phyloP scores from a whole-genome alignment of 2,329 filamentous ascomycete species.

The Cryphonectria japonica region DNA sequence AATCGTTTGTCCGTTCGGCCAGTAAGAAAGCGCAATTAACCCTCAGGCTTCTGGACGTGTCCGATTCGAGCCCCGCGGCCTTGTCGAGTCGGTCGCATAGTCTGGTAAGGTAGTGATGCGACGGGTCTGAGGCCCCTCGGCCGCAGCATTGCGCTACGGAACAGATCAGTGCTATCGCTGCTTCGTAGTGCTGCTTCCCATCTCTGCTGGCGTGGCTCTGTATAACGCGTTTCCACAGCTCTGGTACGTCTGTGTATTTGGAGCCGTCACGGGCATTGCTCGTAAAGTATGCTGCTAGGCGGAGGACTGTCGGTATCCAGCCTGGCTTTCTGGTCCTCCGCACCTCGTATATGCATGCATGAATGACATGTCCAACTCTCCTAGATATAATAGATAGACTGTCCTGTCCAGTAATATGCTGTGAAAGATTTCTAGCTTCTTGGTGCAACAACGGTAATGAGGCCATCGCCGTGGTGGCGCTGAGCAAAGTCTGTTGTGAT shows the following conservation, averaged over 20 bases:
- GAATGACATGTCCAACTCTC: slow-evolving; percentile 37
- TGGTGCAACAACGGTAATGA: slow-evolving; percentile 40
- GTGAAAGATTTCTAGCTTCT: slow-evolving; percentile 22
- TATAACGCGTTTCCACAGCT: slow-evolving; percentile 8
- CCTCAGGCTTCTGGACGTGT: slow-evolving; percentile 44
- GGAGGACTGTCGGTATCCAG: slow-evolving; percentile 24
- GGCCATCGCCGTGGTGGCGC: slow-evolving; percentile 46
- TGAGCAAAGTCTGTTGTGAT: slow-evolving; percentile 46
- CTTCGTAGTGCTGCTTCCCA: slow-evolving; percentile 37
- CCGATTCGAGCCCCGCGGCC: slow-evolving; percentile 37
- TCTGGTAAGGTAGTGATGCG: slow-evolving; percentile 44
- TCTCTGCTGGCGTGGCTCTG: slow-evolving; percentile 13
- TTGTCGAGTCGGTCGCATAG: slow-evolving; percentile 47
- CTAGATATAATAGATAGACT: slow-evolving; percentile 28
- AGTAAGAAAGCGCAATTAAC: slow-evolving; percentile 55
- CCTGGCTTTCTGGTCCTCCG: slow-evolving; percentile 23
- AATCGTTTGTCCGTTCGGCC: slow-evolving; percentile 55
- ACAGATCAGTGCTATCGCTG: slow-evolving; percentile 45
- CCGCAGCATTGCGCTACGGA: slow-evolving; percentile 53
- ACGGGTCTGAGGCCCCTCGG: slow-evolving; percentile 41
- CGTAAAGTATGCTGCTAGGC: slow-evolving; percentile 23
- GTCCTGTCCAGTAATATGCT: neutral
- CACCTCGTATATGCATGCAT: slow-evolving; percentile 26
- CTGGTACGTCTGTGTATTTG: slow-evolving; percentile 4
- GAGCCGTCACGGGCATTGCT: slow-evolving; percentile 12